Conservation (phyloP, 306 rosid genomes). For the Dalbergia oliveri region DNA sequence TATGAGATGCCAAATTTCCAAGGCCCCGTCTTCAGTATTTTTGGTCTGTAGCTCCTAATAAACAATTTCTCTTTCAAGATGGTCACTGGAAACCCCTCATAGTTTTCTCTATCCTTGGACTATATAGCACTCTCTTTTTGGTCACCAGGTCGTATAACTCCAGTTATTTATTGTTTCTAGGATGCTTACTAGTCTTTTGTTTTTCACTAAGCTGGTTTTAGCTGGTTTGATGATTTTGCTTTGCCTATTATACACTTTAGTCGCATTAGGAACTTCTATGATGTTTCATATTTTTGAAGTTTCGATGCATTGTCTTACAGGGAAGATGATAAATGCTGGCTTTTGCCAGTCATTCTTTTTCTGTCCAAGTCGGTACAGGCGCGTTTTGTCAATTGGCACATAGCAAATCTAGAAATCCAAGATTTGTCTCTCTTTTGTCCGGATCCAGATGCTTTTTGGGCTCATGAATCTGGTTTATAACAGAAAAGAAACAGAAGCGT, state of each 20-base stretch:
- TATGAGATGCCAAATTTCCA: too few species aligned
- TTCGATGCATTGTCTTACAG: constrained; percentile 58
- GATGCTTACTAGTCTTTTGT: background rate
- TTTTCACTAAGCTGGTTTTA: constrained; percentile 1
- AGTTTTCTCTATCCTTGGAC: constrained; percentile 4
- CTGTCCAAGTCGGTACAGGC: constrained; percentile 81
- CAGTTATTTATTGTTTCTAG: constrained; percentile 15
- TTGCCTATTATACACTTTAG: constrained; percentile 13
- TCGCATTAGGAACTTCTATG: constrained; percentile 15
- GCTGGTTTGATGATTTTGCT: constrained; percentile 27
- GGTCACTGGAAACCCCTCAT: too few species aligned
- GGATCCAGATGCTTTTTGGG: constrained; percentile 96
- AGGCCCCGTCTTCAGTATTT: too few species aligned
- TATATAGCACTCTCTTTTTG: background rate
- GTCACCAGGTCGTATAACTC: background rate
- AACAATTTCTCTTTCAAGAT: too few species aligned
- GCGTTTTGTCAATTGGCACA: constrained; percentile 90
- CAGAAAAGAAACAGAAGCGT: constrained; percentile 11
- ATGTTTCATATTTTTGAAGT: constrained; percentile 15
- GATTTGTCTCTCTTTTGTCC: constrained; percentile 87
- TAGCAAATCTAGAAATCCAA: constrained; percentile 87
- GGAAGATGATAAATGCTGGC: constrained; percentile 95
- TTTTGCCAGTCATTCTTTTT: constrained; percentile 84
- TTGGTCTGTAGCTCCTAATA: too few species aligned
- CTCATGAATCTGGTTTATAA: constrained; percentile 76